Percentiles rank a stretch among this genome's conserved stretches.
Conservation (phyloP, 2,329 filamentous ascomycete species). For the Ciborinia camelliae region DNA sequence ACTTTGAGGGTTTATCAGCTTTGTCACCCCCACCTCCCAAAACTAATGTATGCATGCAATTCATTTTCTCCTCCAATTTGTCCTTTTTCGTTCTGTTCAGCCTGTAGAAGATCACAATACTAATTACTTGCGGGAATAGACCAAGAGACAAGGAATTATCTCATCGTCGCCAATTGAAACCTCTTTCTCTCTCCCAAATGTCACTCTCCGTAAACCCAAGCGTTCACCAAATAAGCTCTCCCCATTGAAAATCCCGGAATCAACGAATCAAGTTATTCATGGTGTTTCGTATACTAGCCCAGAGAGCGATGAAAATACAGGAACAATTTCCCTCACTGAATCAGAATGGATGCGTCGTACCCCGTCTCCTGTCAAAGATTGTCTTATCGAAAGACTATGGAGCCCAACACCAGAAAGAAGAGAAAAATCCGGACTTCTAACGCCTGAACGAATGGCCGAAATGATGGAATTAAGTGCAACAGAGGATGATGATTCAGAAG, state of each 20-base stretch:
- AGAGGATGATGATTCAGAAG: background rate
- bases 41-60: background rate
- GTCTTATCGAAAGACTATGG: constrained; percentile 10
- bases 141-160: constrained; percentile 21
- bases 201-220: constrained; percentile 24
- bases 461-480: constrained; percentile 5
- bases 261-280: background rate
- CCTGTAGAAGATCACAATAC: background rate
- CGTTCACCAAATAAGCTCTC: background rate
- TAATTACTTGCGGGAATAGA: background rate
- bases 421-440: constrained; percentile 2
- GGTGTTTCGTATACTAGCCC: background rate
- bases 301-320: constrained; percentile 18
- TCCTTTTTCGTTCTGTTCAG: too few species aligned
- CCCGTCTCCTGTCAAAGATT: constrained; percentile 23
- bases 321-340: constrained; percentile 27
- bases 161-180: constrained; percentile 16
- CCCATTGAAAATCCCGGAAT: background rate
- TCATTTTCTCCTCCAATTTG: background rate
- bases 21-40: constrained; percentile 2
- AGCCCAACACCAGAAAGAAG: constrained; percentile 13
- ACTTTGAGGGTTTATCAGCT: constrained; percentile 3
- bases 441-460: background rate
- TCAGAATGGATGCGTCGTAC: constrained; percentile 33
- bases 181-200: constrained; percentile 24